A percentile compares a stretch with the other conserved stretches of the same genome.
Conservation (phyloP, 768 basidiomycete species). For the Mycena leptocephala region DNA sequence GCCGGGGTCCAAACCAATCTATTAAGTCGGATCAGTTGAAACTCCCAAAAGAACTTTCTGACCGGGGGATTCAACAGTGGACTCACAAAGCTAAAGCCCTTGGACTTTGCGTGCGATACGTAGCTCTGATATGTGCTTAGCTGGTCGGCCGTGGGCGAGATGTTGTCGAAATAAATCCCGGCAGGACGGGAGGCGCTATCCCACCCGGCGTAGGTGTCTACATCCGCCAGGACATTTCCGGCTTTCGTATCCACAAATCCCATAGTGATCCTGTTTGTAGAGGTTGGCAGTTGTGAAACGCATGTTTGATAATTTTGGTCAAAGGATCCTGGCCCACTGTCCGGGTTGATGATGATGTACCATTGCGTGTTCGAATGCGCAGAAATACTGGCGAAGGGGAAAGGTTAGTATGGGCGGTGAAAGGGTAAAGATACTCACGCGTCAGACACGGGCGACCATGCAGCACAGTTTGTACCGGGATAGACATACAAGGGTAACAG, state of each 20-base stretch:
- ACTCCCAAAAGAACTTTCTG: too few relatives aligned
- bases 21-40: background rate
- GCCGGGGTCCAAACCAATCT: conserved; percentile 29
- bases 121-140: conserved; percentile 15
- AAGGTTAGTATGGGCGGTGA: background rate
- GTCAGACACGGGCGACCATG: conserved; percentile 19
- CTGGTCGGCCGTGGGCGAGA: background rate
- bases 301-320: conserved; percentile 5
- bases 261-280: background rate
- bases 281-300: background rate
- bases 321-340: conserved; percentile 15
- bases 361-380: conserved; percentile 1
- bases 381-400: conserved; percentile 13
- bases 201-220: conserved; percentile 34
- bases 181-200: conserved; percentile 5
- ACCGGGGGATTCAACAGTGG: too few relatives aligned
- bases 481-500: conserved; percentile 25
- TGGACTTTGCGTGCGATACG: conserved; percentile 19
- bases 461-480: conserved; percentile 25
- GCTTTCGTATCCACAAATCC: conserved; percentile 8
- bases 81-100: conserved; percentile 31
- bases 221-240: background rate
- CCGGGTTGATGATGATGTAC: conserved; percentile 30
- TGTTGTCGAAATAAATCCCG: conserved; percentile 27
- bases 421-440: conserved; percentile 2